phyloP scores from a whole-genome alignment of 108 stramenopile genomes.

The Aureococcus anophagefferens region DNA sequence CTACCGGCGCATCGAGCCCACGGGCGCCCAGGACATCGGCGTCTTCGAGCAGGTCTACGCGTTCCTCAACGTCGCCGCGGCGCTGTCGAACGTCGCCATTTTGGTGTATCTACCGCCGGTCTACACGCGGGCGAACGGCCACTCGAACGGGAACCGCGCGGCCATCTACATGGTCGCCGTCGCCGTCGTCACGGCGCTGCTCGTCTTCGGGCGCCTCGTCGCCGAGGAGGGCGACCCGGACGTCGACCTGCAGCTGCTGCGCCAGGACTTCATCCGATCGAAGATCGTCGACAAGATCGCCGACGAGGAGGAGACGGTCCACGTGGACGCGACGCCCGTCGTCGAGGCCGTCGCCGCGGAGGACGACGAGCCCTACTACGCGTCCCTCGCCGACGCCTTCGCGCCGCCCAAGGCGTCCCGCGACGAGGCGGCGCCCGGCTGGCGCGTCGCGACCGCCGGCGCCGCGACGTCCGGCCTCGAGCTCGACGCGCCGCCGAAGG shows the following conservation, averaged over 20 bases:
- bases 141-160: too few species aligned
- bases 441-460: too few species aligned
- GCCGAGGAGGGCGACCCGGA: slow-evolving; percentile 22
- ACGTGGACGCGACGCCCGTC: too few species aligned
- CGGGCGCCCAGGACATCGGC: slow-evolving; percentile 40
- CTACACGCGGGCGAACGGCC: neutral
- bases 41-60: slow-evolving; percentile 35
- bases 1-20: slow-evolving; percentile 27
- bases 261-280: slow-evolving; percentile 27
- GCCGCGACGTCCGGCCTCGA: too few species aligned
- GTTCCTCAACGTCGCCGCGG: slow-evolving; percentile 30
- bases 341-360: too few species aligned
- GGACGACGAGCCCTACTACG: too few species aligned
- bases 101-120: neutral
- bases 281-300: slow-evolving; percentile 25
- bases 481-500: too few species aligned
- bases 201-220: slow-evolving; percentile 24
- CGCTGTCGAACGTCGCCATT: slow-evolving; percentile 20
- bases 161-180: slow-evolving; percentile 10
- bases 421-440: too few species aligned
- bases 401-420: too few species aligned
- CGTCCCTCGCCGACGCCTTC: too few species aligned
- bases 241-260: slow-evolving; percentile 31
- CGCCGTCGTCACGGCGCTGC: slow-evolving; percentile 28
- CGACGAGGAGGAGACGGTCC: neutral